A percentile compares a stretch with the other conserved stretches of the same genome.
Evolutionary conservation across 192 early-diverging fungal genomes (phyloP).

Genomic region (Chytriomyces sp.): DNA sequence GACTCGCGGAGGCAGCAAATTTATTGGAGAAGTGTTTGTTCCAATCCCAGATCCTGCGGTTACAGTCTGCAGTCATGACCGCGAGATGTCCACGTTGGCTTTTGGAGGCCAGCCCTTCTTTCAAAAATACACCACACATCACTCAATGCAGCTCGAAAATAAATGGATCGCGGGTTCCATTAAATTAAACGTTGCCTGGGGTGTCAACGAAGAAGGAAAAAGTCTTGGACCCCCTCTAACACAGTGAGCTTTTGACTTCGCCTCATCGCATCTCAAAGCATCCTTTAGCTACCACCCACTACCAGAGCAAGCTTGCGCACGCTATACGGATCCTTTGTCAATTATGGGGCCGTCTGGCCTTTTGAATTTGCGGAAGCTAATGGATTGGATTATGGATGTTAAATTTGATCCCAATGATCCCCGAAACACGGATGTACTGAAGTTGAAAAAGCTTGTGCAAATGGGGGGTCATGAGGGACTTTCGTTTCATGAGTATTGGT

Average conservation of each 20-base stretch:
- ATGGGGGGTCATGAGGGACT: slow-evolving; percentile 28
- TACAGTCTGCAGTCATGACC: slow-evolving; percentile 26
- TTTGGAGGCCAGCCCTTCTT: slow-evolving; percentile 34
- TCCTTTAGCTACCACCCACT: slow-evolving; percentile 21
- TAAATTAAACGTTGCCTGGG: slow-evolving; percentile 43
- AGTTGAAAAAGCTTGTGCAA: slow-evolving; percentile 41
- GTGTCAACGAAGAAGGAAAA: slow-evolving; percentile 43
- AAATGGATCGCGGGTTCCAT: slow-evolving; percentile 40
- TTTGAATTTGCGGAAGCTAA: slow-evolving; percentile 39
- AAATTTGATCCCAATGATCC: slow-evolving; percentile 55
- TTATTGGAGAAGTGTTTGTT: slow-evolving; percentile 44
- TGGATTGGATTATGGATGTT: slow-evolving; percentile 48
- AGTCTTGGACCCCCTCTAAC: slow-evolving; percentile 35
- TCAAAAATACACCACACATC: not conserved
- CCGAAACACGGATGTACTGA: slow-evolving; percentile 40
- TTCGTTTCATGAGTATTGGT: slow-evolving; percentile 38
- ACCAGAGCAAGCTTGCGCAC: not conserved
- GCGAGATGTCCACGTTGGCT: slow-evolving; percentile 6
- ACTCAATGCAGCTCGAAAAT: not conserved
- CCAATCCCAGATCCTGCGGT: slow-evolving; percentile 42
- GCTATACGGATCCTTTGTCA: slow-evolving; percentile 33
- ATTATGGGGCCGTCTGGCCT: slow-evolving; percentile 30
- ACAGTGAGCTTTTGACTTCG: slow-evolving; percentile 26
- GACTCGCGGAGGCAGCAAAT: slow-evolving; percentile 25
- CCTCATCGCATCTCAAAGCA: not conserved